These are phyloP conservation scores for Cerioporus squamosus DNA, from an alignment of 1,284 basidiomycete species.

Conservation along the genomic window DNA sequence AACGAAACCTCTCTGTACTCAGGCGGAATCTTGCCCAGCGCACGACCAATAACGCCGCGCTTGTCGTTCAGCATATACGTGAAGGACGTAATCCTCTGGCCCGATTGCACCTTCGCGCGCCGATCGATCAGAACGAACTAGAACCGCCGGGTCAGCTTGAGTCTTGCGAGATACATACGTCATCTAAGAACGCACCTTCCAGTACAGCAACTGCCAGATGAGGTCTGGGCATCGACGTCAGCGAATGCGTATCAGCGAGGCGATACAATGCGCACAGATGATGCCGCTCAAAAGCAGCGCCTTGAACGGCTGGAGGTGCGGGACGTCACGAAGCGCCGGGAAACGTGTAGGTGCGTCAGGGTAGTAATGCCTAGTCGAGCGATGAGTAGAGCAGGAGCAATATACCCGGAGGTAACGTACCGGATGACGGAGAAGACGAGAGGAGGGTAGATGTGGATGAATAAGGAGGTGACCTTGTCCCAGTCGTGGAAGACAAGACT, in stretches of 20 bases:
- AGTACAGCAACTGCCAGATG: slow-evolving; percentile 88
- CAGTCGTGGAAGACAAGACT: slow-evolving; percentile 95
- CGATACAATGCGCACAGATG: slow-evolving; percentile 60
- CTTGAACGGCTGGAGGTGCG: slow-evolving; percentile 61
- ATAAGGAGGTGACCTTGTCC: slow-evolving; percentile 92
- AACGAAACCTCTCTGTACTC: slow-evolving; percentile 75
- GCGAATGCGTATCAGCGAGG: slow-evolving; percentile 5
- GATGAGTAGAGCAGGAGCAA: not conserved
- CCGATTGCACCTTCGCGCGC: slow-evolving; percentile 85
- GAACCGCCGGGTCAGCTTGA: not conserved
- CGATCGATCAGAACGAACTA: slow-evolving; percentile 86
- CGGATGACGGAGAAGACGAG: slow-evolving; percentile 88
- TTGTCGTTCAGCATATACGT: slow-evolving; percentile 87
- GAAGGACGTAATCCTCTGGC: slow-evolving; percentile 85
- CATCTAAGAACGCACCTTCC: slow-evolving; percentile 64
- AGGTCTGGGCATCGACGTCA: slow-evolving; percentile 57
- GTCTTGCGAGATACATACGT: not conserved
- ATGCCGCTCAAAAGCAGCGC: slow-evolving; percentile 72
- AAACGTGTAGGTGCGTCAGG: slow-evolving; percentile 76
- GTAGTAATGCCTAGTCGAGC: slow-evolving; percentile 73
- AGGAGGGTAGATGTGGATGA: slow-evolving; percentile 90
- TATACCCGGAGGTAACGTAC: slow-evolving; percentile 40
- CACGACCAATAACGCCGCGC: slow-evolving; percentile 77
- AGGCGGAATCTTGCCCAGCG: slow-evolving; percentile 62
- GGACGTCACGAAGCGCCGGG: slow-evolving; percentile 76